Base-by-base conservation (phyloP, 2,329 filamentous ascomycete genomes). In the Exophiala mesophila region DNA sequence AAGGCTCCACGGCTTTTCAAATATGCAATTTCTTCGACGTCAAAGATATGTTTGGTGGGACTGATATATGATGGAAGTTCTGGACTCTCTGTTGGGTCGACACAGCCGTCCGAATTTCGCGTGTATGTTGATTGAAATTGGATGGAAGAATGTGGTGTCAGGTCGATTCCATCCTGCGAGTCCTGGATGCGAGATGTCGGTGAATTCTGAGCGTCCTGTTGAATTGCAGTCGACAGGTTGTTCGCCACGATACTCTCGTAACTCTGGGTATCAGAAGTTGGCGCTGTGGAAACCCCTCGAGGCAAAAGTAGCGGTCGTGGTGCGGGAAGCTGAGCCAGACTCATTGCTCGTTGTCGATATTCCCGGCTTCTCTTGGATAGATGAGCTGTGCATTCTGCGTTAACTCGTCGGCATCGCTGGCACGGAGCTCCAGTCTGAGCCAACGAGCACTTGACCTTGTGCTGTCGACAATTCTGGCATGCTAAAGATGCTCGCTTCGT, bases 1-100 rank as follows among this genome's bases (percentile, higher is more conserved):
- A 96, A 68, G 1, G 88, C 88, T 3, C 88, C 88, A 15, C 36
- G 21, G 6, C 15, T 6, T n/a, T 10, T 30, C 15, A 45, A 20
- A 12, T 32, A 39, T 3, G 35, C 35, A 20, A 45, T 28, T 10
- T 45, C 41, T 7, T 23, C 36, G 12, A 9, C n/a, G 5, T 40
- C 24, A 23, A 45, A 16, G 5, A 30, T 30, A 15, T 30, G 36
- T 4, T 7, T n/a, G 3, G 36, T 7, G 8, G 28, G 28, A 2
- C 17, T 10, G 13, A 45, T 45, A 17, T 34, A 45, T 10, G 26
- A 12, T 8, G 41, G 41, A 15, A 45, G 40, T n/a, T 30, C 15
- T 4, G 33, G 28, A 17, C 17, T 26, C 7, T 26, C 23, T 12
- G 23, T n/a, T n/a, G n/a, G n/a, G n/a, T n/a, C n/a, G n/a, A n/a